These are phyloP conservation scores for Fraxinus quadrangulata DNA, from an alignment of 257 asterid species.

Conservation along the genomic window DNA sequence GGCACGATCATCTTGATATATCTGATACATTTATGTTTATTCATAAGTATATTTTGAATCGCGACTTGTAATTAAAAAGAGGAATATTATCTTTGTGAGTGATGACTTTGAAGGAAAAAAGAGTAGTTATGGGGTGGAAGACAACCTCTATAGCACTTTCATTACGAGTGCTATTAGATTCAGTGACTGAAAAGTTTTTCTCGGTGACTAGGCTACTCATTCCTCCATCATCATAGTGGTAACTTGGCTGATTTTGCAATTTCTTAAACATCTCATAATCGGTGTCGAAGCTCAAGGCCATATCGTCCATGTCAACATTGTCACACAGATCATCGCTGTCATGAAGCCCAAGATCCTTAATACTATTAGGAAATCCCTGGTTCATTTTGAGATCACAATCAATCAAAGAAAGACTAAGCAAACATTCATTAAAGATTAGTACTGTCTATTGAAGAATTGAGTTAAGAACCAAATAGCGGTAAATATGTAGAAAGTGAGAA, in stretches of 20 bases:
- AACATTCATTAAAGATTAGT: background rate
- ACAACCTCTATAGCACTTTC: slow-evolving; percentile 60
- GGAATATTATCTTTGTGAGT: too few species aligned
- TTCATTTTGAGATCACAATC: background rate
- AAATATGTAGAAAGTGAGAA: background rate
- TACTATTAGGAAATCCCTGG: slow-evolving; percentile 42
- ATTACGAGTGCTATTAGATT: slow-evolving; percentile 47
- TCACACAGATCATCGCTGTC: slow-evolving; percentile 37
- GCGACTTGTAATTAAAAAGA: too few species aligned
- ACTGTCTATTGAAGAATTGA: background rate
- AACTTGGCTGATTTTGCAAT: slow-evolving; percentile 44
- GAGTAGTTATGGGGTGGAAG: slow-evolving; percentile 3
- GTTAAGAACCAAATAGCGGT: background rate
- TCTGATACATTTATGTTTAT: too few species aligned
- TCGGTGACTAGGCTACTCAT: slow-evolving; percentile 38
- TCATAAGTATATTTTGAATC: background rate
- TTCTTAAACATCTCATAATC: slow-evolving; percentile 42
- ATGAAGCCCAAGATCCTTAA: slow-evolving; percentile 47
- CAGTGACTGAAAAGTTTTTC: slow-evolving; percentile 49
- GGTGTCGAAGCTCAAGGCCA: slow-evolving; percentile 42
- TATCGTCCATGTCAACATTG: slow-evolving; percentile 31
- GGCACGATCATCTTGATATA: background rate
- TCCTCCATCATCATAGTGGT: slow-evolving; percentile 43
- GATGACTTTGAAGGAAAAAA: background rate
- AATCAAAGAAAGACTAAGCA: background rate